Base-by-base conservation (phyloP, 2,329 filamentous ascomycete genomes). In the Cladophialophora yegresii region DNA sequence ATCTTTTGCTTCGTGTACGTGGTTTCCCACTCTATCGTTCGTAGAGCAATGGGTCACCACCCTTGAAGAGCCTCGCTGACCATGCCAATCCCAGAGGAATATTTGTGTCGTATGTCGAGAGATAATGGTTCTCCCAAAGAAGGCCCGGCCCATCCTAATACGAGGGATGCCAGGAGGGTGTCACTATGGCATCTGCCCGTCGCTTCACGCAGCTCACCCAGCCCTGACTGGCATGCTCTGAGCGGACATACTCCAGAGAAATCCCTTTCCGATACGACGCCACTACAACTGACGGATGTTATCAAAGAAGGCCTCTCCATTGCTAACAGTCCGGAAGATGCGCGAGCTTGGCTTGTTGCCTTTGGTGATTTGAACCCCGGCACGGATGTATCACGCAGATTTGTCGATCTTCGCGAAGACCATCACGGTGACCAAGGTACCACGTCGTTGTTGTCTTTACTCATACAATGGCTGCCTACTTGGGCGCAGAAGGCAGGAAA, bases 341-440 rank as follows among this genome's bases (percentile, higher is more conserved):
- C 64, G 53, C 66, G 66, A 55, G 57, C 56, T 8, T 69, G 67
- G 69, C 65, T 71, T 40, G 16, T 64, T 51, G 51, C 54, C 3
- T 68, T 71, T 54, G 67, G 63, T 9, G 51, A 67, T 43, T 51
- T 67, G n/a, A 63, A 68, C 16, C 58, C 67, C 13, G 67, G 62
- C 3, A 71, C 69, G 33, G 63, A 69, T 43, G 69, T 71, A 9
- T 71, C 69, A 9, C 51, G 47, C 49, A 61, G 58, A 32, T 64
- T 71, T 20, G 23, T 55, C 33, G 61, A 67, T 54, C 54, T 65
- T 22, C 55, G 58, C 8, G 45, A 54, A 51, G 56, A 61, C 13
- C 23, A 66, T 43, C 57, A 63, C 40, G 63, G 58, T 10, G 36
- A 54, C 12, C 54, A 60, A 32, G 58, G 43, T 10, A 32, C 63